Percentiles rank a stretch among this genome's conserved stretches.
Evolutionary conservation across 192 early-diverging fungal genomes (phyloP).

Genomic region (Pecoramyces ruminantium): DNA sequence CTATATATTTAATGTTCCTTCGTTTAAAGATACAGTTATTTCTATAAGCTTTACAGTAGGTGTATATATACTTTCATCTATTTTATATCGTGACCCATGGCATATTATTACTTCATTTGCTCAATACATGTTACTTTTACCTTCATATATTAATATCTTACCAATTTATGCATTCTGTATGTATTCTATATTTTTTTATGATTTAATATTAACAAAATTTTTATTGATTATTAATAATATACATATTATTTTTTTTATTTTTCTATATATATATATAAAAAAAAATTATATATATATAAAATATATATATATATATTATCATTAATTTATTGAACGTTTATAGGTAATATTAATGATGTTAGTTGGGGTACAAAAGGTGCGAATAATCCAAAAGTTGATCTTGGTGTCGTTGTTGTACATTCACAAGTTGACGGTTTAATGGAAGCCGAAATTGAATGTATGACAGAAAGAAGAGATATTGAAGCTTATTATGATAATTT

Average conservation of each 20-base stretch:
- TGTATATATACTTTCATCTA: constrained; percentile 41
- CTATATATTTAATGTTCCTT: constrained; percentile 7
- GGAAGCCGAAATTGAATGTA: constrained; percentile 50
- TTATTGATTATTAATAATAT: no score
- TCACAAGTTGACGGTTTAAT: neutral
- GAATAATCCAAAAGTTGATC: constrained; percentile 41
- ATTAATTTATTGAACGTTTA: neutral
- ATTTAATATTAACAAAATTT: no score
- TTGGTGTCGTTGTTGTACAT: constrained; percentile 20
- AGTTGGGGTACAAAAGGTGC: constrained; percentile 92
- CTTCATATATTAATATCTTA: constrained; percentile 78
- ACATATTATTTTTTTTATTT: no score
- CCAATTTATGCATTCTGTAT: constrained; percentile 59
- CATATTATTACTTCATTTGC: constrained; percentile 56
- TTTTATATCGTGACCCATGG: constrained; percentile 61
- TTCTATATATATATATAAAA: no score
- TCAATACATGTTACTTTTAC: constrained; percentile 59
- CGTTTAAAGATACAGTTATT: constrained; percentile 34
- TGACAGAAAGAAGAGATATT: constrained; percentile 48
- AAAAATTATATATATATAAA: no score
- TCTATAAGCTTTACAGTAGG: constrained; percentile 43
- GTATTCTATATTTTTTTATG: neutral
- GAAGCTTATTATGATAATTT: constrained; percentile 71
- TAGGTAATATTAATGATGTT: constrained; percentile 78
- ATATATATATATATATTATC: no score